phyloP scores from a whole-genome alignment of 352 stramenopile species.

The Phytophthora sansomeana region DNA sequence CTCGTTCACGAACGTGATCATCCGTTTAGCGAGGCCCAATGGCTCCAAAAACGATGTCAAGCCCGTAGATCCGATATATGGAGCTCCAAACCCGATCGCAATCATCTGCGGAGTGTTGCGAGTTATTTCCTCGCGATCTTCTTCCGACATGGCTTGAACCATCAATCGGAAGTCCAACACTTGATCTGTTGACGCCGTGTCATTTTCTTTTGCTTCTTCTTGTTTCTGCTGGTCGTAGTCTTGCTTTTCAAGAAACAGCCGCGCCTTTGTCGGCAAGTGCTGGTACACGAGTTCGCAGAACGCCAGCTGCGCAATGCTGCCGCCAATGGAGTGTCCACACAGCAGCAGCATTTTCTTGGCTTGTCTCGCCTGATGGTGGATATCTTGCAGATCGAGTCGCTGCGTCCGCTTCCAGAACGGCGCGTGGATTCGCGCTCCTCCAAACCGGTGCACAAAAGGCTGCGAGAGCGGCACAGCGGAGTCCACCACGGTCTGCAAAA shows the following conservation, averaged over 20 bases:
- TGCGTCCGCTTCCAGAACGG: conserved; percentile 81
- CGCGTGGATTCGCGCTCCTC: conserved; percentile 74
- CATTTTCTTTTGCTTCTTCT: conserved; percentile 24
- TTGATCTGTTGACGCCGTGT: conserved; percentile 10
- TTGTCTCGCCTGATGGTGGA: conserved; percentile 55
- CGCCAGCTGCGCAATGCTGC: conserved; percentile 83
- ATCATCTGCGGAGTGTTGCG: conserved; percentile 58
- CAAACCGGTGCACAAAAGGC: conserved; percentile 77
- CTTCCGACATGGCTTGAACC: conserved; percentile 26
- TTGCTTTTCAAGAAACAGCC: conserved; percentile 63
- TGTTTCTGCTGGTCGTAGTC: conserved; percentile 66
- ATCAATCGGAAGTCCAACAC: conserved; percentile 34
- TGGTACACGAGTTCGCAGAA: conserved; percentile 83
- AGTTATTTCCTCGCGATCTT: conserved; percentile 33
- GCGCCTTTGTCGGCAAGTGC: conserved; percentile 55
- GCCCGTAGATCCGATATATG: conserved; percentile 67
- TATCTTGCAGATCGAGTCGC: conserved; percentile 59
- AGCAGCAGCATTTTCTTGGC: conserved; percentile 74
- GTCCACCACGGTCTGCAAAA: conserved; percentile 76
- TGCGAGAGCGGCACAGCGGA: conserved; percentile 69
- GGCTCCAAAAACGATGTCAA: conserved; percentile 56
- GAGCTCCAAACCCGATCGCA: conserved; percentile 80
- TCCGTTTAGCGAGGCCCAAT: conserved; percentile 55
- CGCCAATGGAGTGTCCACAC: conserved; percentile 85
- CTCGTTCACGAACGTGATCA: conserved; percentile 88